Conservation (phyloP, 2,329 filamentous ascomycete species). For the Fusarium transvaalense region DNA sequence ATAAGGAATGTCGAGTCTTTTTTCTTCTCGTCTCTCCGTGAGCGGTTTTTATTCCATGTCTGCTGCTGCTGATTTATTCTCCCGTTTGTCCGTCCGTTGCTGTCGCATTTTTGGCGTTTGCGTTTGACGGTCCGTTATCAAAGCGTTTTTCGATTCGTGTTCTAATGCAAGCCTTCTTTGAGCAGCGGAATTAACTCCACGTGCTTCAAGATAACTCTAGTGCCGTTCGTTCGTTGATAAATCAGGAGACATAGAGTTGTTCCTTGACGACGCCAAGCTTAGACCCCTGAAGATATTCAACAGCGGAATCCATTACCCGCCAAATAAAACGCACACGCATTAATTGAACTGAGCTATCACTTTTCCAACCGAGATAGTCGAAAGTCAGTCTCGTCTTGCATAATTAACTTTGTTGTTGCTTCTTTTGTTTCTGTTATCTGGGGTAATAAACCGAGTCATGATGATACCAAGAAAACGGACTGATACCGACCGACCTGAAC, state of each 20-base stretch:
- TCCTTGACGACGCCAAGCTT: neutral
- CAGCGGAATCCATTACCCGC: neutral
- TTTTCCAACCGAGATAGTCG: constrained; percentile 8
- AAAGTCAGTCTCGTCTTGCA: neutral
- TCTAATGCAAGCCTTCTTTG: constrained; percentile 17
- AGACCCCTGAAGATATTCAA: neutral
- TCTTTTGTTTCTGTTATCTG: constrained; percentile 5
- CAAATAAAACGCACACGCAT: neutral
- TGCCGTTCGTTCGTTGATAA: neutral
- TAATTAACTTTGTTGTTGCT: neutral
- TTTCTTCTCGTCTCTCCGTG: neutral
- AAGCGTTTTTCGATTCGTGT: constrained; percentile 2
- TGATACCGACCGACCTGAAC: neutral
- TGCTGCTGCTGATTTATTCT: neutral
- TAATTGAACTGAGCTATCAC: constrained; percentile 16
- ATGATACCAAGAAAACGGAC: neutral
- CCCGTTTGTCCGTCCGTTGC: neutral
- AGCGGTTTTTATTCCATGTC: constrained; percentile 1
- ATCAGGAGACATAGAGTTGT: constrained; percentile 1
- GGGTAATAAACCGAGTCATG: neutral
- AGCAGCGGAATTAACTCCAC: constrained; percentile 3
- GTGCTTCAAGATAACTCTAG: neutral
- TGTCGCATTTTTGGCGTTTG: neutral
- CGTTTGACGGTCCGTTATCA: neutral
- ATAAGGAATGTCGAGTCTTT: constrained; percentile 5